These are phyloP conservation scores for Phytophthora hibernalis DNA, from an alignment of 352 stramenopile species.

Conservation along the genomic window DNA sequence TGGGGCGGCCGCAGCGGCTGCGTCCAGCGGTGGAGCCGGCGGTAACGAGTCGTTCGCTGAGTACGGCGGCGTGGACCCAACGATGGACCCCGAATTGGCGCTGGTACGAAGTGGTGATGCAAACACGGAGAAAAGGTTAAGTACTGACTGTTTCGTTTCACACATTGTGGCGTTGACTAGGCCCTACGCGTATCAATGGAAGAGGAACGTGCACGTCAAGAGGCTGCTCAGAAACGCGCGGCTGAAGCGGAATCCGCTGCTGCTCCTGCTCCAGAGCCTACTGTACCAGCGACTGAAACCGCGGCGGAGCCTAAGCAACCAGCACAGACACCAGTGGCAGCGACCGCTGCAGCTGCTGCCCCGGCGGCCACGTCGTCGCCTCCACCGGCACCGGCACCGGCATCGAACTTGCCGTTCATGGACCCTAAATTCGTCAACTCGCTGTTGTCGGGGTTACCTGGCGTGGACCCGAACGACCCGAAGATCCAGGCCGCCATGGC, in stretches of 20 bases:
- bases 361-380: conserved; percentile 37
- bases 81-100: conserved; percentile 98
- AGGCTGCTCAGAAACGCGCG: conserved; percentile 92
- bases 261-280: conserved; percentile 43
- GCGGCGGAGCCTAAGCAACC: conserved; percentile 46
- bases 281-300: conserved; percentile 53
- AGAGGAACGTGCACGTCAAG: conserved; percentile 96
- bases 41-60: conserved; percentile 89
- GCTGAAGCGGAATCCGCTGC: conserved; percentile 84
- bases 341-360: conserved; percentile 26
- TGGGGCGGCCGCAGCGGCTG: conserved; percentile 56
- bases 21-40: conserved; percentile 34
- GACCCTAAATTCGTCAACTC: conserved; percentile 92
- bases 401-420: conserved; percentile 89
- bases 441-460: conserved; percentile 86
- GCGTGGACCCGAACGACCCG: conserved; percentile 93
- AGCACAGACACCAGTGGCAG: conserved; percentile 37
- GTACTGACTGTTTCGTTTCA: conserved; percentile 17
- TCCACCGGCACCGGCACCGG: conserved; percentile 75
- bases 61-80: conserved; percentile 97
- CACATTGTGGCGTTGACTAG: conserved; percentile 32
- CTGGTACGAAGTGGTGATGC: conserved; percentile 76
- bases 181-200: conserved; percentile 98
- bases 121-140: not conserved
- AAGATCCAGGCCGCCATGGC: conserved; percentile 93